Evolutionary conservation across 192 early-diverging fungal genomes (phyloP).

Genomic region (Radiomyces spectabilis): DNA sequence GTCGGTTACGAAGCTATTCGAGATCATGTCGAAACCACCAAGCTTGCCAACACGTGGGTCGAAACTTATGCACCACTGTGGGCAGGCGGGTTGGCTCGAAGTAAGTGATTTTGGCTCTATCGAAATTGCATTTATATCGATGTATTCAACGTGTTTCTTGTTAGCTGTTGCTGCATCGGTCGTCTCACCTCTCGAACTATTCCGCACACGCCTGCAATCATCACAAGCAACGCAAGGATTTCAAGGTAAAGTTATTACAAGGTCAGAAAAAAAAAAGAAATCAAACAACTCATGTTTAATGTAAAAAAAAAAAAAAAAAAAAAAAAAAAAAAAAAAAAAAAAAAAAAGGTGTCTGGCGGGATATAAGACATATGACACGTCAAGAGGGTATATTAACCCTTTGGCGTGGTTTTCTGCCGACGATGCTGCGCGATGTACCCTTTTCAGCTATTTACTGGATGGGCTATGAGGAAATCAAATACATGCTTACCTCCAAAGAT

Average conservation of each 20-base stretch:
- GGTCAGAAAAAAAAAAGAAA: background rate
- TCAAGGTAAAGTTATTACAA: conserved; percentile 26
- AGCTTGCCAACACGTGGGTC: conserved; percentile 21
- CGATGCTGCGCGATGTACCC: conserved; percentile 91
- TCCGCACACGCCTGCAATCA: conserved; percentile 89
- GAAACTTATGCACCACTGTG: conserved; percentile 59
- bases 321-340: background rate
- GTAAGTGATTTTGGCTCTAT: conserved; percentile 26
- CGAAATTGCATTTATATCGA: background rate
- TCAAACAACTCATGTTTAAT: background rate
- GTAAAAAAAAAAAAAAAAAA: background rate
- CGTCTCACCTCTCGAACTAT: conserved; percentile 86
- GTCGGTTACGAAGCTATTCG: conserved; percentile 87
- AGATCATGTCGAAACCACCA: conserved; percentile 34
- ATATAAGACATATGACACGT: conserved; percentile 54
- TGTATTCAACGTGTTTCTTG: background rate
- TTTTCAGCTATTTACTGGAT: conserved; percentile 96
- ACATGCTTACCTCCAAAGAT: conserved; percentile 18
- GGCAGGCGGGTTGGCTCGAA: conserved; percentile 76
- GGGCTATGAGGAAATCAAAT: conserved; percentile 73
- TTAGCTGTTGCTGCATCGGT: conserved; percentile 64
- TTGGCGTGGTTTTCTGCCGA: conserved; percentile 84
- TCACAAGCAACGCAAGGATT: conserved; percentile 53
- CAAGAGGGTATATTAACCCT: conserved; percentile 52
- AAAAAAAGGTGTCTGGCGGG: conserved; percentile 39